phyloP scores from a whole-genome alignment of 371 early-diverging fungal species.

The Mortierella sp. region DNA sequence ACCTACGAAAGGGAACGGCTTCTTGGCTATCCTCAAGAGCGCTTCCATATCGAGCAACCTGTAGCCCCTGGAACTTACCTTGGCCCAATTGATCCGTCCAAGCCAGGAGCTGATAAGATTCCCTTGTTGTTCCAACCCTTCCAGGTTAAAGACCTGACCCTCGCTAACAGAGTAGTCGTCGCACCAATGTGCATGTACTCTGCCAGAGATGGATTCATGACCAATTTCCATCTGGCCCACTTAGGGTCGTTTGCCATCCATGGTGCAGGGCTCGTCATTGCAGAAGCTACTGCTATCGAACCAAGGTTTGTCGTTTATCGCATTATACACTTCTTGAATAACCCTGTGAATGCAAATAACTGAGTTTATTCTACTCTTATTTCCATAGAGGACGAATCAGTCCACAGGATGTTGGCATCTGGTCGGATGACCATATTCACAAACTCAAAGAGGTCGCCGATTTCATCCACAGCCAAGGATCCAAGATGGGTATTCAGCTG shows the following conservation, averaged over 20 bases:
- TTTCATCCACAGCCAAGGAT: constrained; percentile 77
- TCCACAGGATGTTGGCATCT: constrained; percentile 81
- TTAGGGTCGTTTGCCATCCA: constrained; percentile 75
- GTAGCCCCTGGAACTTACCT: constrained; percentile 25
- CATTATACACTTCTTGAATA: too few species aligned
- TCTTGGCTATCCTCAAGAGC: constrained; percentile 22
- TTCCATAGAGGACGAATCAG: constrained; percentile 76
- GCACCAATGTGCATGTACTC: constrained; percentile 54
- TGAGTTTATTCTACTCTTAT: constrained; percentile 1
- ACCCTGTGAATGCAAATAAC: neutral
- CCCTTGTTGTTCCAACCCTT: constrained; percentile 73
- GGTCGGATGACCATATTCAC: constrained; percentile 83
- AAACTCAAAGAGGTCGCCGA: constrained; percentile 70
- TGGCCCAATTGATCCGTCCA: constrained; percentile 20
- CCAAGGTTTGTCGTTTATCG: constrained; percentile 34
- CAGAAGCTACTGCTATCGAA: constrained; percentile 85
- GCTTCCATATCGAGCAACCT: constrained; percentile 11
- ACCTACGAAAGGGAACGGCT: constrained; percentile 12
- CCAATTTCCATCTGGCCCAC: constrained; percentile 77
- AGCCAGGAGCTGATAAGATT: constrained; percentile 19
- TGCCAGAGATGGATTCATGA: constrained; percentile 65
- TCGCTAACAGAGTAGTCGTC: constrained; percentile 83
- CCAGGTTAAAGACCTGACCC: constrained; percentile 63
- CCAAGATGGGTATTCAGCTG: constrained; percentile 77
- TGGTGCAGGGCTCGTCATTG: constrained; percentile 80